A percentile compares a stretch with the other conserved stretches of the same genome.
These are phyloP conservation scores for Pleurotus giganteus DNA, from an alignment of 768 basidiomycete genomes.

Conservation along the genomic window DNA sequence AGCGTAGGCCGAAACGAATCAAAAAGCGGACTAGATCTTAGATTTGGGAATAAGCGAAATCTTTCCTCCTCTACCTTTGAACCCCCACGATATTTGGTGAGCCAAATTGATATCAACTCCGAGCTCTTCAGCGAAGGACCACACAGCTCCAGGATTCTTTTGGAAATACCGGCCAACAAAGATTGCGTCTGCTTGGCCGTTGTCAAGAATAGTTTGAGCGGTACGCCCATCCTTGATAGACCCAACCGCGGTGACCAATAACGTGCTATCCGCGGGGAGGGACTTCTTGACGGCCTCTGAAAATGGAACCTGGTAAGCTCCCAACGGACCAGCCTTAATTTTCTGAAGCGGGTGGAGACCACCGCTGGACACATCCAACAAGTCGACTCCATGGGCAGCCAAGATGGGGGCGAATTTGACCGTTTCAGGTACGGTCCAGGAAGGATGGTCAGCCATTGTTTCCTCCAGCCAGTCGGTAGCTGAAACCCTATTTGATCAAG, in stretches of 20 bases:
- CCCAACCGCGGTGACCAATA: slow-evolving; percentile 50
- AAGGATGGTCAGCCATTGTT: slow-evolving; percentile 52
- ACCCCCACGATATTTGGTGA: slow-evolving; percentile 57
- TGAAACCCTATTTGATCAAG: slow-evolving; percentile 44
- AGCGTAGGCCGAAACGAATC: no score
- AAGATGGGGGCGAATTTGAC: slow-evolving; percentile 58
- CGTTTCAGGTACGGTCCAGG: slow-evolving; percentile 72
- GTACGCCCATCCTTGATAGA: slow-evolving; percentile 53
- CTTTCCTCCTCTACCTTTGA: slow-evolving; percentile 31
- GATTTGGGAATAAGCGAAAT: not conserved
- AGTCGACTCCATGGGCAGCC: slow-evolving; percentile 64
- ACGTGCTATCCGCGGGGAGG: slow-evolving; percentile 32
- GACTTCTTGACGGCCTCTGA: slow-evolving; percentile 48
- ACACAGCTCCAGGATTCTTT: slow-evolving; percentile 54
- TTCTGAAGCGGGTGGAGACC: slow-evolving; percentile 50
- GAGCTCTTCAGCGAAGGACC: slow-evolving; percentile 55
- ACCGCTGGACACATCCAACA: slow-evolving; percentile 70
- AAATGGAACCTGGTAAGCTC: slow-evolving; percentile 55
- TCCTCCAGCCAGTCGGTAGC: slow-evolving; percentile 75
- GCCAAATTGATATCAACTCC: slow-evolving; percentile 44
- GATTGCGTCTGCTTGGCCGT: slow-evolving; percentile 59
- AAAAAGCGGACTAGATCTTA: not conserved
- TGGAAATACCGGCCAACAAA: slow-evolving; percentile 54
- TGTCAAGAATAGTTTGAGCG: slow-evolving; percentile 56
- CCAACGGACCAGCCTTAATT: slow-evolving; percentile 23